Base-by-base conservation (phyloP, 2,329 filamentous ascomycete species). In the Talaromyces sp. region DNA sequence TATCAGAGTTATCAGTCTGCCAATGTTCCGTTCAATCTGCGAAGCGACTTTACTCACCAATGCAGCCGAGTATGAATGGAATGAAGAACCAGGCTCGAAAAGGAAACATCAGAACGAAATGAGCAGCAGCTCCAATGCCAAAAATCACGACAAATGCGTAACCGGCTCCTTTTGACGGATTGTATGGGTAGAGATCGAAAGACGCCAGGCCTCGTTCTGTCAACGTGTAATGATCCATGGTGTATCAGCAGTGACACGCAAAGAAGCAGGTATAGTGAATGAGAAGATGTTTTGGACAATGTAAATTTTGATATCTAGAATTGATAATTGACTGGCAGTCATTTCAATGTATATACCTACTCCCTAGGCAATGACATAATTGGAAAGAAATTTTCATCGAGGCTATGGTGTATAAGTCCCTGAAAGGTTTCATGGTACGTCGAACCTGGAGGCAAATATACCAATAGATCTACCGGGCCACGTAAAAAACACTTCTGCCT, bases 121-220 rank as follows among this genome's bases (percentile, higher is more conserved):
- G 77, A 0, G 63, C 56, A 3, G 75, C 48, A 0, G 75, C 76
- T 3, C 69, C 58, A 19, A 77, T 43, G 1, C 70, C 76, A 60
- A 78, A 78, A 3, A 78, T 65, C 0, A 62, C 75, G 67, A 76
- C 69, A 52, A 78, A 78, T n/a, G 72, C 71, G 59, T 72, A 77
- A 7, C 74, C 76, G 1, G 75, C 75, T n/a, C 68, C 66, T 13
- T 65, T 65, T 9, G 75, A 77, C 1, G 76, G 76, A 14, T 68
- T 73, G 66, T 78, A 78, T 3, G 74, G 72, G 62, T 77, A 78
- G 67, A 76, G 75, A 7, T 77, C 75, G 24, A 77, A 74, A 60
- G 64, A 74, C 73, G 10, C 41, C 24, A 3, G 72, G 72, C 45
- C 75, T 50, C 75, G 43, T 76, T 75, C 47, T 31, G 8, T 16